phyloP scores from a whole-genome alignment of 2,329 filamentous ascomycete species.

The Trichoderma lentiforme region DNA sequence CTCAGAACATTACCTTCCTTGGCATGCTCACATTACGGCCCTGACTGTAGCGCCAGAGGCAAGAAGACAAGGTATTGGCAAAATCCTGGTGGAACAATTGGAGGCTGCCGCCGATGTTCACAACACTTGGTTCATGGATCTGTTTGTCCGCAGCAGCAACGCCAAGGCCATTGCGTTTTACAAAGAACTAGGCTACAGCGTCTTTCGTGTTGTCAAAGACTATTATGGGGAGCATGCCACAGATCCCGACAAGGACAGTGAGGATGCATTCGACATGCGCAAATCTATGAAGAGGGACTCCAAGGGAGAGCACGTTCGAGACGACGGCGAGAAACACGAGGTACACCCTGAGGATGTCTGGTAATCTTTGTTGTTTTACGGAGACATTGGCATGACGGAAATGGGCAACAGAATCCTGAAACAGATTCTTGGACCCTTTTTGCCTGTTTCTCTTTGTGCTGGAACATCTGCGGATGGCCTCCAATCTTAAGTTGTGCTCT shows the following conservation, averaged over 20 bases:
- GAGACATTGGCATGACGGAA: too few species aligned
- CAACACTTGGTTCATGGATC: slow-evolving; percentile 89
- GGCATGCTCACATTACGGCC: slow-evolving; percentile 97
- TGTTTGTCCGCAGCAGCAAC: slow-evolving; percentile 90
- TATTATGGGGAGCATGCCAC: slow-evolving; percentile 88
- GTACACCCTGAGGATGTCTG: slow-evolving; percentile 86
- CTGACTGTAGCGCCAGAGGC: slow-evolving; percentile 87
- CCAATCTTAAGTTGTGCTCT: background rate
- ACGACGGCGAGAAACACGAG: slow-evolving; percentile 73
- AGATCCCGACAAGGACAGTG: slow-evolving; percentile 59
- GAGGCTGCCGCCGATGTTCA: slow-evolving; percentile 79
- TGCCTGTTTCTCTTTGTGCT: background rate
- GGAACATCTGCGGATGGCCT: background rate
- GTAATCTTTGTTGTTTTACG: slow-evolving; percentile 37
- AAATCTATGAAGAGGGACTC: slow-evolving; percentile 83
- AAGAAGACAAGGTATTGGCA: slow-evolving; percentile 81
- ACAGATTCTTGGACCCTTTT: background rate
- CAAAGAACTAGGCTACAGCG: slow-evolving; percentile 84
- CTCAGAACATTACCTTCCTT: slow-evolving; percentile 93
- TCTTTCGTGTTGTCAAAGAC: slow-evolving; percentile 82
- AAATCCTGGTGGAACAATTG: slow-evolving; percentile 74
- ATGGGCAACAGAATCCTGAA: background rate
- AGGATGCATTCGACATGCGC: slow-evolving; percentile 97
- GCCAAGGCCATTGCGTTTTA: slow-evolving; percentile 85
- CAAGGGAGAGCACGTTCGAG: slow-evolving; percentile 70